Percentiles rank a stretch among this genome's conserved stretches.
Evolutionary conservation across 768 basidiomycete species (phyloP).

Genomic region (Tulasnella sp.): DNA sequence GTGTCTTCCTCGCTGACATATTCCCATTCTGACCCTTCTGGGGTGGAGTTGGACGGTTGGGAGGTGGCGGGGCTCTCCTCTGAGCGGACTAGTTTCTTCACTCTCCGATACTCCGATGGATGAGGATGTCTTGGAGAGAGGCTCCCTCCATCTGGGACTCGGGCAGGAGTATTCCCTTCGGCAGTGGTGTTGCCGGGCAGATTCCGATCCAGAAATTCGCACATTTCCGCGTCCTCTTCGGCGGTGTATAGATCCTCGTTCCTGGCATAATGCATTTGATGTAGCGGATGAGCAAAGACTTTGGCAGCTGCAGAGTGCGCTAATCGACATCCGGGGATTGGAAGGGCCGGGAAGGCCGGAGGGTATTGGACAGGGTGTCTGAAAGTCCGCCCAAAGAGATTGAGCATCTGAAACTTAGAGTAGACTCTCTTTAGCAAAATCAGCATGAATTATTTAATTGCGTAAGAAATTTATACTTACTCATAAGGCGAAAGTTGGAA

Average conservation of each 20-base stretch:
- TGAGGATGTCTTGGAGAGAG: not conserved
- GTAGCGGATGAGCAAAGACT: not conserved
- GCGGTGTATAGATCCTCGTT: conserved; percentile 2
- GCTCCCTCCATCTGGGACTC: not conserved
- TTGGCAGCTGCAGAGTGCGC: not conserved
- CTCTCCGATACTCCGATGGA: conserved; percentile 5
- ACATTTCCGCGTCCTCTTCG: conserved; percentile 14
- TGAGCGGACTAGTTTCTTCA: not conserved
- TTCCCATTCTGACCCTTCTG: not conserved
- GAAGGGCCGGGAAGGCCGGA: not conserved
- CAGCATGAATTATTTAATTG: not conserved
- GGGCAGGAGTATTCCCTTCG: not conserved
- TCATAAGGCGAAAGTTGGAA: not conserved
- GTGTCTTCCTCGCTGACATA: not conserved
- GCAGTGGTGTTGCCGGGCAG: not conserved
- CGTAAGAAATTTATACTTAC: not conserved
- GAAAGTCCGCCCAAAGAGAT: conserved; percentile 14
- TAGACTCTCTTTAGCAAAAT: not conserved
- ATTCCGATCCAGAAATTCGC: conserved; percentile 1
- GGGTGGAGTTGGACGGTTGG: not conserved
- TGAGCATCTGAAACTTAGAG: conserved; percentile 15
- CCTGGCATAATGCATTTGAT: not conserved
- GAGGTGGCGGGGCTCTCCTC: not conserved
- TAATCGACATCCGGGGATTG: conserved; percentile 1
- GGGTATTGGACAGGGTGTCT: conserved; percentile 16